Percentiles rank a stretch among this genome's conserved stretches.
Evolutionary conservation across 108 stramenopile genomes (phyloP).

Genomic region (Phaeodactylum tricornutum): DNA sequence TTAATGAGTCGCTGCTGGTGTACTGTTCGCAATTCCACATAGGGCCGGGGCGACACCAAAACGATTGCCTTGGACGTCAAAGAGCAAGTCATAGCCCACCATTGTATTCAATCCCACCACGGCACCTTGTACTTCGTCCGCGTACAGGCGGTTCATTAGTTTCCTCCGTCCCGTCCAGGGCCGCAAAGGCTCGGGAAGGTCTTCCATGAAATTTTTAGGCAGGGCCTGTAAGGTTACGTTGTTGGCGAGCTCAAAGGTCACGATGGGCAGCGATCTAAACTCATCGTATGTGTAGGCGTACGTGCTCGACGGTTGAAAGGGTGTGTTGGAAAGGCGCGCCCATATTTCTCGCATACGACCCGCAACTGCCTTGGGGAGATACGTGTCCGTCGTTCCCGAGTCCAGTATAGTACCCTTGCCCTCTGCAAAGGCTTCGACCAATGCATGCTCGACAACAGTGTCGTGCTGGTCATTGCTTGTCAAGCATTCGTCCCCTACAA

Average conservation of each 20-base stretch:
- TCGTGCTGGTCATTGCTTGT: too few relatives aligned
- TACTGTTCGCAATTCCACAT: too few relatives aligned
- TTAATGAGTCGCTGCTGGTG: too few relatives aligned
- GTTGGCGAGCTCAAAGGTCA: slow-evolving; percentile 41
- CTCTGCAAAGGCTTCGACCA: slow-evolving; percentile 29
- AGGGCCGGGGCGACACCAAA: too few relatives aligned
- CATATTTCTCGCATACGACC: slow-evolving; percentile 50
- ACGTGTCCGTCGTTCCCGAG: slow-evolving; percentile 94
- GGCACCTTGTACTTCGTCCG: slow-evolving; percentile 79
- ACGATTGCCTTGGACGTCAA: too few relatives aligned
- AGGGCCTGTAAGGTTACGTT: slow-evolving; percentile 25
- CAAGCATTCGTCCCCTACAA: slow-evolving; percentile 37
- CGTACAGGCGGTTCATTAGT: slow-evolving; percentile 72
- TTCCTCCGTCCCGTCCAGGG: slow-evolving; percentile 21
- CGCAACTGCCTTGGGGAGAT: slow-evolving; percentile 51
- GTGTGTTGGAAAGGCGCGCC: slow-evolving; percentile 34
- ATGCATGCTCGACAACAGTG: too few relatives aligned
- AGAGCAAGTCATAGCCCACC: slow-evolving; percentile 88
- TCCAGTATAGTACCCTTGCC: slow-evolving; percentile 94
- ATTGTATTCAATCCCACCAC: slow-evolving; percentile 94
- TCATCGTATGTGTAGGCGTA: slow-evolving; percentile 37
- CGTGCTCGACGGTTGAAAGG: slow-evolving; percentile 16
- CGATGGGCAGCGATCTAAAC: slow-evolving; percentile 36
- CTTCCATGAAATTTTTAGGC: slow-evolving; percentile 67
- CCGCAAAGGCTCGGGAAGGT: slow-evolving; percentile 22